A percentile compares a stretch with the other conserved stretches of the same genome.
Conservation (phyloP, 164 flowering plant genomes). For the Magnolia officinalis region DNA sequence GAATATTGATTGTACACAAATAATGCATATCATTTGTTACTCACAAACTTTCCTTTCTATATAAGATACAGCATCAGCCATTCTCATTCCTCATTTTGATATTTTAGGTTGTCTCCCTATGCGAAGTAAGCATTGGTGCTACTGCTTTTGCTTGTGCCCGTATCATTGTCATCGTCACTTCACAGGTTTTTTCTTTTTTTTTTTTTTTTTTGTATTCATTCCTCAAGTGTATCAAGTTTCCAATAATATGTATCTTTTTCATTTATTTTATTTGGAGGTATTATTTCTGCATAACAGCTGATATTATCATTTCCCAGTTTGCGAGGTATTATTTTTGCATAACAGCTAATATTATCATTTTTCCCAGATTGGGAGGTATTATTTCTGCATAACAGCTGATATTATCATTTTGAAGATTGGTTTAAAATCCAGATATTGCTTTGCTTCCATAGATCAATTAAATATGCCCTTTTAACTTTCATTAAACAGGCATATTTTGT, state of each 20-base stretch:
- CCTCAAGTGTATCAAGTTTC: not conserved
- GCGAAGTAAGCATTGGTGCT: slow-evolving; percentile 32
- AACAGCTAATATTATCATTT: too few relatives aligned
- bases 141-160: slow-evolving; percentile 62
- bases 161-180: slow-evolving; percentile 65
- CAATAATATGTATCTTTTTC: not conserved
- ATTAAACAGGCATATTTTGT: too few relatives aligned
- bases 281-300: not conserved
- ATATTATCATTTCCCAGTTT: not conserved
- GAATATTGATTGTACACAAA: too few relatives aligned
- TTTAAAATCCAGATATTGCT: too few relatives aligned
- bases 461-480: too few relatives aligned
- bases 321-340: not conserved
- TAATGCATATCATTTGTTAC: too few relatives aligned
- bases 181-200: too few relatives aligned
- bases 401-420: too few relatives aligned
- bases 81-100: not conserved
- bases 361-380: not conserved
- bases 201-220: not conserved
- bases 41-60: not conserved
- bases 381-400: not conserved
- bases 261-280: not conserved
- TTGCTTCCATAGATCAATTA: too few relatives aligned
- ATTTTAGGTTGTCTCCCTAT: slow-evolving; percentile 52
- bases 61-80: not conserved